These are phyloP conservation scores for Tinospora cordifolia DNA, from an alignment of 164 flowering plant genomes.

Conservation along the genomic window DNA sequence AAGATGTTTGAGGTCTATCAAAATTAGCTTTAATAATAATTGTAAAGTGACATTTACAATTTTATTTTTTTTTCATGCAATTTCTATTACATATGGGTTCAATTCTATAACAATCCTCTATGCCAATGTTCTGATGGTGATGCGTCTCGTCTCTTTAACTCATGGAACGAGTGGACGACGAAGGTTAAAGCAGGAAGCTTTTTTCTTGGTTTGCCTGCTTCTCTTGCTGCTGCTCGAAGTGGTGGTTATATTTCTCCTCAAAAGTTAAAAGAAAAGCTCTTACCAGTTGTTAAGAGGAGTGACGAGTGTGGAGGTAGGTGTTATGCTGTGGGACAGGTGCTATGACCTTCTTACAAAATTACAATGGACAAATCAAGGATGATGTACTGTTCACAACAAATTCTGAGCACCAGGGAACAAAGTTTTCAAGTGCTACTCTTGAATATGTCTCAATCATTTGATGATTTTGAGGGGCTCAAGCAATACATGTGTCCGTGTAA, in stretches of 20 bases:
- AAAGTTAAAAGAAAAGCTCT: neutral
- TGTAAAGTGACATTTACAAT: no score
- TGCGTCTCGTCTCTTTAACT: neutral
- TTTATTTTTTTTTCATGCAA: no score
- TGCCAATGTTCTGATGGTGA: neutral
- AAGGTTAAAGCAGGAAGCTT: neutral
- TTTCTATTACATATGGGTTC: slow-evolving; percentile 1
- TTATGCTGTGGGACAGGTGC: slow-evolving; percentile 17
- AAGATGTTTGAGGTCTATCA: no score
- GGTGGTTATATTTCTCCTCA: slow-evolving; percentile 12
- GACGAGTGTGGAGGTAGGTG: slow-evolving; percentile 17
- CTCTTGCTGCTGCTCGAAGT: slow-evolving; percentile 4
- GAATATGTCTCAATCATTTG: no score
- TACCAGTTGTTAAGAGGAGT: slow-evolving; percentile 9
- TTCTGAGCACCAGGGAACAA: no score
- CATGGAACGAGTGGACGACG: slow-evolving; percentile 11
- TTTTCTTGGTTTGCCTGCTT: slow-evolving; percentile 19
- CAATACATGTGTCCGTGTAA: no score
- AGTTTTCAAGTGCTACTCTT: no score
- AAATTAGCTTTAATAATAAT: no score
- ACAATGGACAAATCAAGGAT: no score
- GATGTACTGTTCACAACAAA: no score
- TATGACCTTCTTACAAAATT: neutral
- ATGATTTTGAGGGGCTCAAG: no score
- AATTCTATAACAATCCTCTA: slow-evolving; percentile 10